These are phyloP conservation scores for Carex scoparia DNA, from an alignment of 176 grass and related monocot species.

Conservation along the genomic window DNA sequence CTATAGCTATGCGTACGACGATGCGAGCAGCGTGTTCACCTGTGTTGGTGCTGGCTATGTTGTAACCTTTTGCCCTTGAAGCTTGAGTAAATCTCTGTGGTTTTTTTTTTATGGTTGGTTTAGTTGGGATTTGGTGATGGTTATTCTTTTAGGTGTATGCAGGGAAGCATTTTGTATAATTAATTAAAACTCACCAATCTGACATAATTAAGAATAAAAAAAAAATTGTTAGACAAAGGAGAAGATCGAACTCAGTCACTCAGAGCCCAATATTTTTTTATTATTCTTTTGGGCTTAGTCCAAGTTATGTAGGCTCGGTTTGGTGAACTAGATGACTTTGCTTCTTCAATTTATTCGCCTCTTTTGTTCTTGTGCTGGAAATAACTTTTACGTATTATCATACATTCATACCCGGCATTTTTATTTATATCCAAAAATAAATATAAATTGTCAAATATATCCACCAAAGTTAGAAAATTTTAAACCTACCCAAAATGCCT, in stretches of 20 bases:
- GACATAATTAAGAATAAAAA: neutral
- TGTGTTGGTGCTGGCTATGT: constrained; percentile 41
- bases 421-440: too few species aligned
- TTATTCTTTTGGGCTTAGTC: neutral
- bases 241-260: neutral
- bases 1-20: constrained; percentile 73
- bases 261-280: neutral
- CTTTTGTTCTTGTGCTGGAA: too few species aligned
- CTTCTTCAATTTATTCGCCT: too few species aligned
- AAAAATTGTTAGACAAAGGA: neutral
- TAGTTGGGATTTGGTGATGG: constrained; percentile 14
- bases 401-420: too few species aligned
- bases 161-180: neutral
- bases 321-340: too few species aligned
- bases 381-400: too few species aligned
- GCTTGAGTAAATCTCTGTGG: neutral
- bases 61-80: constrained; percentile 62
- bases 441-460: too few species aligned
- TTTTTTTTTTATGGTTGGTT: neutral
- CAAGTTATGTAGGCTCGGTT: neutral
- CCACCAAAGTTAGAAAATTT: too few species aligned
- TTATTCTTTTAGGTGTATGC: neutral
- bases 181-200: constrained; percentile 18
- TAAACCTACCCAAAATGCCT: too few species aligned
- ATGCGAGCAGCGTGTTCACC: constrained; percentile 65